phyloP scores from a whole-genome alignment of 1,139 yeast genomes.

The Candida mesenterica region DNA sequence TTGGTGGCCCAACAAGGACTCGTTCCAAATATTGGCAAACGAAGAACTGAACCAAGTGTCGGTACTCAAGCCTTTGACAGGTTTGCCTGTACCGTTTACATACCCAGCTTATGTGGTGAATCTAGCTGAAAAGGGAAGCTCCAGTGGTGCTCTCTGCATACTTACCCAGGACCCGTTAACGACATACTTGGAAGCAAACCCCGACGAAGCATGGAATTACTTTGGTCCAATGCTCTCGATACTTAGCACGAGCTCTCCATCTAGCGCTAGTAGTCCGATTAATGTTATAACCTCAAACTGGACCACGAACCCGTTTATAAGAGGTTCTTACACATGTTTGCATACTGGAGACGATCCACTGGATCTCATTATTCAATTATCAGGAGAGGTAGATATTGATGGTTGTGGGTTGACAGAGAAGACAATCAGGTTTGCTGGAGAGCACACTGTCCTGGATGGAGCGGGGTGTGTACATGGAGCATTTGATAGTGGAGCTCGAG shows the following conservation, averaged over 20 bases:
- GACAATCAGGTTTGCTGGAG: slow-evolving; percentile 76
- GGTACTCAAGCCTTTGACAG: not conserved
- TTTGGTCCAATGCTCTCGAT: slow-evolving; percentile 35
- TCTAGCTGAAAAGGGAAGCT: slow-evolving; percentile 21
- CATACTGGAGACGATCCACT: slow-evolving; percentile 67
- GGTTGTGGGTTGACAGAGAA: slow-evolving; percentile 48
- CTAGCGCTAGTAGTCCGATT: slow-evolving; percentile 51
- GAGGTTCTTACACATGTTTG: slow-evolving; percentile 77
- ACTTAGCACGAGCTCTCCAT: too few relatives aligned
- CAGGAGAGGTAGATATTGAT: slow-evolving; percentile 33
- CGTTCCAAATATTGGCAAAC: slow-evolving; percentile 48
- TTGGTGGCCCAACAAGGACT: slow-evolving; percentile 65
- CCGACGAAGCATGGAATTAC: slow-evolving; percentile 40
- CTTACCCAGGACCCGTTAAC: slow-evolving; percentile 75
- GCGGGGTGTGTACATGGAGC: slow-evolving; percentile 87
- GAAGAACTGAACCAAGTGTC: slow-evolving; percentile 8
- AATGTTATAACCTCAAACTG: slow-evolving; percentile 60
- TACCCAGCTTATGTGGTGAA: slow-evolving; percentile 34
- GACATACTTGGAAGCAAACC: slow-evolving; percentile 39
- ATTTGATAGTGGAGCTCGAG: slow-evolving; percentile 68
- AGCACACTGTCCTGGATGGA: slow-evolving; percentile 73
- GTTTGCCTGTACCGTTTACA: slow-evolving; percentile 27
- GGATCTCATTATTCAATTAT: slow-evolving; percentile 53
- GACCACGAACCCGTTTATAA: slow-evolving; percentile 66
- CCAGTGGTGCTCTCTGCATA: slow-evolving; percentile 44